Base-by-base conservation (phyloP, 2,329 filamentous ascomycete genomes). In the Knoxdaviesia capensis region DNA sequence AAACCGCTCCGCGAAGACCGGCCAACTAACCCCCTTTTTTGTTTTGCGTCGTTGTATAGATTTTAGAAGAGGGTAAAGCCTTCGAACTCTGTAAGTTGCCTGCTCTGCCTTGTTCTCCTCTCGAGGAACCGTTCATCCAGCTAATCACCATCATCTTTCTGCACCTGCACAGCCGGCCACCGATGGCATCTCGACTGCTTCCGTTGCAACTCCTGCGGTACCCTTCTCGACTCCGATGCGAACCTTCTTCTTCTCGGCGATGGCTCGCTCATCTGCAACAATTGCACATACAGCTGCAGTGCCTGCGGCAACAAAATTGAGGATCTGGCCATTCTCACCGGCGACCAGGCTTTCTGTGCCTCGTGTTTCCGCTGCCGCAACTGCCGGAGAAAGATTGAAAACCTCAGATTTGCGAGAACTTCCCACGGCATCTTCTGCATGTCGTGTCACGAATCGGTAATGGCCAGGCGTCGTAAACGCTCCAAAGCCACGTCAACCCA, bases 181-280 rank as follows among this genome's bases (percentile, higher is more conserved):
- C 75, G 88, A 71, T 96, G 88, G 90, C 90, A 98, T 68, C 83
- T 98, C 55, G 83, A 94, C 64, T 98, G 90, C 67, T 98, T 98
- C 64, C 81, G 87, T 57, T 96, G 88, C 70, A 90, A 94, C 59
- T 92, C 83, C 43, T 98, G 88, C 68, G 76, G 77, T 54, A 94
- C 87, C 46, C 77, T 94, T 44, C 85, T 98, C 62, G 90, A 98
- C 64, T 96, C 90, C 47, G 88, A 98, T 57, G 90, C 90, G 52
- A 96, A 96, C 61, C 78, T 98, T 40, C 77, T 98, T 41, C 80
- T 98, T 30, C 82, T 98, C 48, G 90, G 90, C 57, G 90, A 98
- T 63, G 90, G 90, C 49, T 96, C 88, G 11, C 75, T 98, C 50
- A 96, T 98, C 52, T 98, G 90, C 70, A 96, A 94, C 65, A 94